A percentile compares a stretch with the other conserved stretches of the same genome.
Conservation (phyloP, 106 monocot genomes). For the Alisma plantagoaquatica region DNA sequence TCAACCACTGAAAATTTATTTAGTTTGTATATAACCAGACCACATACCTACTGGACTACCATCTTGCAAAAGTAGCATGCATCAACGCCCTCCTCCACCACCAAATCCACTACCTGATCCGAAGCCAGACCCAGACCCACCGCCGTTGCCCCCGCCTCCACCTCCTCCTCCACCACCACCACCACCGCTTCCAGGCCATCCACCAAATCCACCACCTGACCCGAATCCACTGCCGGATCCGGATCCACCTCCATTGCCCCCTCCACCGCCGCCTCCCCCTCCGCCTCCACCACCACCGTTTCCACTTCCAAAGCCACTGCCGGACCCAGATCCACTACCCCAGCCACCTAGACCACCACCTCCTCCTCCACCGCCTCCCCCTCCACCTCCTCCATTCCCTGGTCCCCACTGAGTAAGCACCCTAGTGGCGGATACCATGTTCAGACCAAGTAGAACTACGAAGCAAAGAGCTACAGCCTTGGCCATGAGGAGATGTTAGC, state of each 20-base stretch:
- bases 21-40: too few relatives aligned
- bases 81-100: too few relatives aligned
- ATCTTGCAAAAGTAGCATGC: too few relatives aligned
- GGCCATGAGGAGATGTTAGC: too few relatives aligned
- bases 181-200: neutral
- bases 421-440: too few relatives aligned
- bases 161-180: neutral
- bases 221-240: neutral
- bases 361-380: neutral
- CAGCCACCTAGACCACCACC: neutral
- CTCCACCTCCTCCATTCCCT: too few relatives aligned
- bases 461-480: too few relatives aligned
- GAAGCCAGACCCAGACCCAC: constrained; percentile 3
- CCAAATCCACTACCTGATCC: neutral
- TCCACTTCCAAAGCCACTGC: constrained; percentile 2
- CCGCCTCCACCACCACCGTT: neutral
- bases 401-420: too few relatives aligned
- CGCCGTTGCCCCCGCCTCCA: too few relatives aligned
- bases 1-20: too few relatives aligned
- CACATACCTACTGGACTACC: too few relatives aligned
- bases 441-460: too few relatives aligned
- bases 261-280: neutral
- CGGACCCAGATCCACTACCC: neutral
- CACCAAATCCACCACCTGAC: neutral
- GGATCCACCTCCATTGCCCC: neutral